Base-by-base conservation (phyloP, 1,284 basidiomycete genomes). In the Somion occarium region DNA sequence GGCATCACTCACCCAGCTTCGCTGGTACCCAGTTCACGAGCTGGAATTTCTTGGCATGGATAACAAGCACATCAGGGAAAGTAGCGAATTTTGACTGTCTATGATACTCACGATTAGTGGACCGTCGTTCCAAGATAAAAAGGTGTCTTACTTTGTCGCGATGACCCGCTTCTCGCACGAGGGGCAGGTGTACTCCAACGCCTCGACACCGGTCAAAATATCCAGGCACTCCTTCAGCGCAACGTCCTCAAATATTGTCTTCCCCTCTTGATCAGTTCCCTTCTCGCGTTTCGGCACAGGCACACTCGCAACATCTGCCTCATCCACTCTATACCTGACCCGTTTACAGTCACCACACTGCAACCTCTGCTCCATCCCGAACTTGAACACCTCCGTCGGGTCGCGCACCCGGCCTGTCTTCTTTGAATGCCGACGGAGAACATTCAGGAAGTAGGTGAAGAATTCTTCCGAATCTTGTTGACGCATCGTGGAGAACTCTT, bases 381-480 rank as follows among this genome's bases (percentile, higher is more conserved):
- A 98, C 3, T 78, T 73, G 62, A 98, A 93, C 1, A 84, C 71
- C 48, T 77, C 74, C 0, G 93, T 96, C 1, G 93, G 82, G 37
- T 68, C 71, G 22, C 44, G 26, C 4, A 51, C 57, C 12, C 34
- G 24, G 52, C 73, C 71, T 46, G 70, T 69, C 56, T 78, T 79
- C 63, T 85, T 82, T 44, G 80, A 71, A 60, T 89, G 78, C 56
- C 83, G 70, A 47, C 91, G 76, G 13, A 97, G 69, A 15, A 81
- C 75, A 2, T 80, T 82, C 48, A 98, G 62, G 7, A 98, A 71
- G 68, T 96, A 83, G 49, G 83, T 79, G 53, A 99, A 78, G 71
- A 99, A 99, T 69, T 99, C 96, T 64, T 98, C 94, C 1, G 95
- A 85, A 64, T 99, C 96, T 67, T 99, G 96, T 69, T 99, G 95